These are phyloP conservation scores for Sporobolus alterniflorus DNA, from an alignment of 202 grass and related monocot species.

Conservation along the genomic window DNA sequence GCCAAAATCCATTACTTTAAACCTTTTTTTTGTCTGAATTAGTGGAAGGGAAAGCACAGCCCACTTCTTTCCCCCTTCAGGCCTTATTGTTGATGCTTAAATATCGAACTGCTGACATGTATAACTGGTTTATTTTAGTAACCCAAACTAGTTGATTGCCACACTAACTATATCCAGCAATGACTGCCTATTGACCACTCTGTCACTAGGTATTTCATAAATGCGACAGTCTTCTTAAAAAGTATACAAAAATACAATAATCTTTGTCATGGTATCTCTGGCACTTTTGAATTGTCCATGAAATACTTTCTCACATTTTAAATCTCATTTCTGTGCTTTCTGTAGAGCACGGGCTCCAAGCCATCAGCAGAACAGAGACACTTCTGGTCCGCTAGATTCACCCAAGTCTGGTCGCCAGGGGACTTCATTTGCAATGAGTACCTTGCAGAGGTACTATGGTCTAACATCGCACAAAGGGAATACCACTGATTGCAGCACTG, in stretches of 20 bases:
- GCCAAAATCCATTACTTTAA: neutral
- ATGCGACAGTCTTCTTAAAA: neutral
- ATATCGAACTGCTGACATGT: no score
- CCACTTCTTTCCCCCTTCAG: no score
- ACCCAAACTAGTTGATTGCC: neutral
- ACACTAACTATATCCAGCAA: neutral
- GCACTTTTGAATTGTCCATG: neutral
- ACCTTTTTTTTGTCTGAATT: neutral
- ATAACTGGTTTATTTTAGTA: no score
- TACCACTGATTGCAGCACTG: constrained; percentile 44
- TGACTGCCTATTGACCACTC: constrained; percentile 6
- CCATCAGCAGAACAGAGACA: constrained; percentile 31
- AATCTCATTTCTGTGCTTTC: neutral
- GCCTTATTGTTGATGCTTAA: no score
- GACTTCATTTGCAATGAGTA: constrained; percentile 69
- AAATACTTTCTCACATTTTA: neutral
- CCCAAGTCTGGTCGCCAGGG: constrained; percentile 25
- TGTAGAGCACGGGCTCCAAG: constrained; percentile 54
- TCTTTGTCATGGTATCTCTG: neutral
- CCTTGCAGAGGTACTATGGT: constrained; percentile 71
- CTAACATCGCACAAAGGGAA: constrained; percentile 37
- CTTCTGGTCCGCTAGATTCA: constrained; percentile 34
- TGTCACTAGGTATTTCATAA: neutral
- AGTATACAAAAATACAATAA: no score
- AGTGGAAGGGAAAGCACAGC: neutral